Evolutionary conservation across 306 rosid genomes (phyloP), one percentile per base, ranked within the genome.

Genomic region (Delonix regia): DNA sequence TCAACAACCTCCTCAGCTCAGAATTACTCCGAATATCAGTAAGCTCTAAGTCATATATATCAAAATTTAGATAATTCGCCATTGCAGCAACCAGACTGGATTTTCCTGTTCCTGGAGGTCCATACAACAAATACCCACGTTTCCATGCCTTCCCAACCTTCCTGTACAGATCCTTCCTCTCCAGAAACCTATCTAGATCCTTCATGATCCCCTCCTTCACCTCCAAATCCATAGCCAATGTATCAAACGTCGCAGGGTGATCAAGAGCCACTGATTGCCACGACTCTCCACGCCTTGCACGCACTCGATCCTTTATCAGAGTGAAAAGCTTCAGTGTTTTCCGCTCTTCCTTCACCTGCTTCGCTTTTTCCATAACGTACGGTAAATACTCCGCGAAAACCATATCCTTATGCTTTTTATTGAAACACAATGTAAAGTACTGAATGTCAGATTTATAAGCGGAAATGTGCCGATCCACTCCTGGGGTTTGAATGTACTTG

Each of bases 81-180:
- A 77, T 77, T 15, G 81, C 81, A 3, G 57, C 67, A 25, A 77
- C 28, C 34, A 77, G 53, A 21, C 74, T 77, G 39, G 75, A 77
- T 38, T 67, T 77, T 9, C 81, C 75, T 9, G 81, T 78, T 7
- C 68, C 75, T 4, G 69, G 62, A 24, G 82, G 71, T 14, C 82
- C 76, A 69, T 56, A 69, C n/a, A n/a, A n/a, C n/a, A n/a, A n/a
- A n/a, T n/a, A n/a, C n/a, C n/a, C n/a, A n/a, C n/a, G n/a, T n/a
- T 78, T 78, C 76, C 74, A 77, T 21, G 80, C 81, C 55, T 78
- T 78, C 1, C 81, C 76, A 12, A 78, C 48, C 47, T 70, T 79
- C 24, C 65, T 38, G 13, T 79, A 71, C 8, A 70, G 61, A 0
- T 79, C 73, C 1, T 79, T 79, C 4, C 83, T 75, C 16, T 38